Evolutionary conservation across 148 eudicot species (phyloP).

Genomic region (Fagopyrum esculentum): DNA sequence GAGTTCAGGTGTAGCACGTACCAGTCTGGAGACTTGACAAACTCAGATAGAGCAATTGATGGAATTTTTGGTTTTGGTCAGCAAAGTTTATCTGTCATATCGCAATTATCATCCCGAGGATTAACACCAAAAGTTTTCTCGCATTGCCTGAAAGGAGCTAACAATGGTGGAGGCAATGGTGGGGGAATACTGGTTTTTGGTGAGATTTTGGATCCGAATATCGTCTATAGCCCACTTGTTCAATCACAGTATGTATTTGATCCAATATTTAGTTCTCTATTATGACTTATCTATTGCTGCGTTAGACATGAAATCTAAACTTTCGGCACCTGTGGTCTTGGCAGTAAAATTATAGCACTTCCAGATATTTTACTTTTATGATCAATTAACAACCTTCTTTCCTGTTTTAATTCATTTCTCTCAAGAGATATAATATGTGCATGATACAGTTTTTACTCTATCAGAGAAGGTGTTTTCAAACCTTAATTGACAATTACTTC

Average conservation of each 20-base stretch:
- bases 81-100: slow-evolving; percentile 75
- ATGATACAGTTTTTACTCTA: background rate
- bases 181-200: slow-evolving; percentile 98
- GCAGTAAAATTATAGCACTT: background rate
- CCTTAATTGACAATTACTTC: background rate
- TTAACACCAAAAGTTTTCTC: slow-evolving; percentile 92
- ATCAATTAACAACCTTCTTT: background rate
- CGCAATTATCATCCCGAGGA: slow-evolving; percentile 81
- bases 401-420: background rate
- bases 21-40: slow-evolving; percentile 83
- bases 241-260: slow-evolving; percentile 86
- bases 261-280: slow-evolving; percentile 8
- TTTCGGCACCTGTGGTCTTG: background rate
- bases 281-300: background rate
- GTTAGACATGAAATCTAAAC: background rate
- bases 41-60: slow-evolving; percentile 84
- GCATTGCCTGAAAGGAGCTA: slow-evolving; percentile 89
- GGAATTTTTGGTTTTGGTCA: slow-evolving; percentile 97
- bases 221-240: slow-evolving; percentile 95
- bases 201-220: slow-evolving; percentile 87
- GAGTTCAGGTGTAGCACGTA: slow-evolving; percentile 78
- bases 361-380: background rate
- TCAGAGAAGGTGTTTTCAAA: background rate
- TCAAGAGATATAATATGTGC: background rate
- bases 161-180: slow-evolving; percentile 45